phyloP scores from a whole-genome alignment of 2,329 filamentous ascomycete genomes.

The Lachnellula arida region DNA sequence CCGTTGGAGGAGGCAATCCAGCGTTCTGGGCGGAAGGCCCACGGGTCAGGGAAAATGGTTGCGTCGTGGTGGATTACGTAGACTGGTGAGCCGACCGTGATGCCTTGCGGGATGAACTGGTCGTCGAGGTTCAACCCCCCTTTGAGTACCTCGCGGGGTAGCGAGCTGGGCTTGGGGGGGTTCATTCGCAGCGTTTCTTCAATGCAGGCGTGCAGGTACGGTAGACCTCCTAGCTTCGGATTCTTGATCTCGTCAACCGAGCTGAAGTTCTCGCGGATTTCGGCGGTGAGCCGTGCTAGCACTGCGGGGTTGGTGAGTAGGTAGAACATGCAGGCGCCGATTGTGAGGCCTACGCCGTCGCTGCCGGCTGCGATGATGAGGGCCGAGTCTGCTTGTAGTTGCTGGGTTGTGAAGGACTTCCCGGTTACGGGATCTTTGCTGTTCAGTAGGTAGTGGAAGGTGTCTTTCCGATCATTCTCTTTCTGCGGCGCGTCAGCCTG shows the following conservation, averaged over 20 bases:
- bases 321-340: slow-evolving; percentile 10
- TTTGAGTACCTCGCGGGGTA: slow-evolving; percentile 10
- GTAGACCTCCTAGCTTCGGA: slow-evolving; percentile 26
- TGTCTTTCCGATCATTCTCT: slow-evolving; percentile 10
- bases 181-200: slow-evolving; percentile 41
- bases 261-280: slow-evolving; percentile 38
- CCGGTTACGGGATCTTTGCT: slow-evolving; percentile 16
- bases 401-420: slow-evolving; percentile 9
- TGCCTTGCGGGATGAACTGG: slow-evolving; percentile 12
- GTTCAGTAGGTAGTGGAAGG: slow-evolving; percentile 18
- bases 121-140: slow-evolving; percentile 19
- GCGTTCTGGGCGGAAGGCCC: slow-evolving; percentile 17
- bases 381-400: slow-evolving; percentile 11
- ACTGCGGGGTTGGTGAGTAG: slow-evolving; percentile 31
- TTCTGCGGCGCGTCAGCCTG: neutral
- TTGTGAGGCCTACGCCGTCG: slow-evolving; percentile 9
- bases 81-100: slow-evolving; percentile 15
- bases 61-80: slow-evolving; percentile 22
- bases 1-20: slow-evolving; percentile 10
- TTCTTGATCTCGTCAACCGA: slow-evolving; percentile 37
- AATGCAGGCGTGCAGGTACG: slow-evolving; percentile 40
- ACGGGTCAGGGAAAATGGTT: slow-evolving; percentile 14
- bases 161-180: slow-evolving; percentile 22
- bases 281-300: slow-evolving; percentile 27
- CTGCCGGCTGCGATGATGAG: slow-evolving; percentile 17